These are phyloP conservation scores for Gonium pectorale DNA, from an alignment of 139 green algal species.

Conservation along the genomic window DNA sequence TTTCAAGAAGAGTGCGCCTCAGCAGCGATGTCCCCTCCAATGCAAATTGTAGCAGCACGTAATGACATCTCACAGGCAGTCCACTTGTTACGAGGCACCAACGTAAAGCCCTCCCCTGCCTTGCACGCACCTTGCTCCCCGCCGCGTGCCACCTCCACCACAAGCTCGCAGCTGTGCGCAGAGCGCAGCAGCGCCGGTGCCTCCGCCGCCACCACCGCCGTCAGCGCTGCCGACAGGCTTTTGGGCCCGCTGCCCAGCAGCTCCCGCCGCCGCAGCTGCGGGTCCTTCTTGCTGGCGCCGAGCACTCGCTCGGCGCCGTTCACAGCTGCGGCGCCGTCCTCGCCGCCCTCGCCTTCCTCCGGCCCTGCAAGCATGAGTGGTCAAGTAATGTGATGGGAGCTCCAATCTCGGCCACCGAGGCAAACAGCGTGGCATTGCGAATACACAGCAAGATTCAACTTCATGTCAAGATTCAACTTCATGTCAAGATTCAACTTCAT, in stretches of 20 bases:
- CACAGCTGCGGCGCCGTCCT: neutral
- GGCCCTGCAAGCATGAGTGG: too few species aligned
- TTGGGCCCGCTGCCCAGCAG: constrained; percentile 66
- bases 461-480: too few species aligned
- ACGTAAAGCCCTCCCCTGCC: too few species aligned
- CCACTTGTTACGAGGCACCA: too few species aligned
- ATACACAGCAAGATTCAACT: too few species aligned
- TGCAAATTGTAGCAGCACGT: too few species aligned
- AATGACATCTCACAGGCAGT: too few species aligned
- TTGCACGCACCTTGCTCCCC: constrained; percentile 55
- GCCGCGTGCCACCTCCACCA: constrained; percentile 77
- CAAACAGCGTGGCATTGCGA: too few species aligned
- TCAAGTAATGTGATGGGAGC: too few species aligned
- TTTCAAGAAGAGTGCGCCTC: neutral
- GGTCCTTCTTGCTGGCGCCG: constrained; percentile 86
- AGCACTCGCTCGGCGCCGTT: constrained; percentile 56
- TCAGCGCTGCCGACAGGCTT: constrained; percentile 65
- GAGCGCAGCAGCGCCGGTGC: constrained; percentile 61
- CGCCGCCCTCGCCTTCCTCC: neutral
- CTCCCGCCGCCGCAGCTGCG: constrained; percentile 66
- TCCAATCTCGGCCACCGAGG: too few species aligned
- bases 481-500: too few species aligned
- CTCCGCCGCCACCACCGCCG: constrained; percentile 38
- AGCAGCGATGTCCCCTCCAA: too few species aligned
- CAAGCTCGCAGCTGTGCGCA: constrained; percentile 63